These are phyloP conservation scores for Corylus avellana DNA, from an alignment of 306 rosid genomes.

Conservation along the genomic window DNA sequence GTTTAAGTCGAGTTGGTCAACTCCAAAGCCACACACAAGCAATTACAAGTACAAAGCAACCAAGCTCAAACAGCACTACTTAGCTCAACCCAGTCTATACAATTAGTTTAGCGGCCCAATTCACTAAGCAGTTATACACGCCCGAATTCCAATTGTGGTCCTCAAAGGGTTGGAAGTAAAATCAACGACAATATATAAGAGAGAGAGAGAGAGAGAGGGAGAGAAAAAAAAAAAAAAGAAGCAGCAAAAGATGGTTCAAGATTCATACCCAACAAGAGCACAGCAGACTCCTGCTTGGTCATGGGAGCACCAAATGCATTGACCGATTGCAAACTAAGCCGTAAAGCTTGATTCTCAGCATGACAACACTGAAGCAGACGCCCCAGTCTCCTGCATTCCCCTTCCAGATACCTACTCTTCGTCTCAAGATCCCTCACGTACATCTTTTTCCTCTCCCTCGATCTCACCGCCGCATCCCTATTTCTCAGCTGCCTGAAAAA, in stretches of 20 bases:
- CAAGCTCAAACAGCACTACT: too few species aligned
- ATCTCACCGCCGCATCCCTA: slow-evolving; percentile 86
- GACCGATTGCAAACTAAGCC: slow-evolving; percentile 66
- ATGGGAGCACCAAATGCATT: slow-evolving; percentile 59
- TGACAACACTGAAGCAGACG: slow-evolving; percentile 79
- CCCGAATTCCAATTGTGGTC: neutral
- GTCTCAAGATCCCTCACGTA: slow-evolving; percentile 73
- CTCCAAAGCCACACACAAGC: neutral
- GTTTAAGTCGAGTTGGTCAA: neutral
- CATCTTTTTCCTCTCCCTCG: slow-evolving; percentile 85
- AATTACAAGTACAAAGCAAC: neutral
- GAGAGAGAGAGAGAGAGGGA: neutral
- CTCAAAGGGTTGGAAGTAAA: too few species aligned
- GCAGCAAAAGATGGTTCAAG: slow-evolving; percentile 11
- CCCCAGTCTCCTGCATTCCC: slow-evolving; percentile 84
- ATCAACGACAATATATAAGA: neutral
- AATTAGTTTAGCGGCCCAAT: neutral
- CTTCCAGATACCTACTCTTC: slow-evolving; percentile 81
- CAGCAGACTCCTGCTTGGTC: slow-evolving; percentile 99
- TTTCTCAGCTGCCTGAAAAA: slow-evolving; percentile 82
- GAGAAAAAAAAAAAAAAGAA: neutral
- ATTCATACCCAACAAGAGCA: slow-evolving; percentile 92
- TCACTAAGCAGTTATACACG: neutral
- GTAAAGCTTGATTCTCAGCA: slow-evolving; percentile 87
- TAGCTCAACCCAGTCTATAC: too few species aligned